Base-by-base conservation (phyloP, 352 stramenopile genomes). In the Phytophthora uliginosa region DNA sequence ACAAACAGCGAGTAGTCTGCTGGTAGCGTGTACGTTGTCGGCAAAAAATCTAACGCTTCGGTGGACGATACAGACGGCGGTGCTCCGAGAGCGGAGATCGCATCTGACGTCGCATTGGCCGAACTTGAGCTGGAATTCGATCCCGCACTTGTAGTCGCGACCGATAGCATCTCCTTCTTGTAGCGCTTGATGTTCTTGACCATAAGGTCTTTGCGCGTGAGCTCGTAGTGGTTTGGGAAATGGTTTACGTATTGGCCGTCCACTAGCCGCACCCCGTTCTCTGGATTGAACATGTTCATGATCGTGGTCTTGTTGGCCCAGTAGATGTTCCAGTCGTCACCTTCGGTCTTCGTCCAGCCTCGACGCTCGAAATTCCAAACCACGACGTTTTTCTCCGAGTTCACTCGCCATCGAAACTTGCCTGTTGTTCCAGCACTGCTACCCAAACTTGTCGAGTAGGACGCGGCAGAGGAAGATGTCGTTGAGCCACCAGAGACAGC, bases 161-260 rank as follows among this genome's bases (percentile, higher is more conserved):
- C 62, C 22, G 48, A 40, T 1, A 76, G 60, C 31, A 83, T 85
- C 36, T 94, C 85, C 50, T 90, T 90, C 69, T 89, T 90, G 81
- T 93, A 93, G 2, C 93, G 83, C 66, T 98, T 98, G 60, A 98
- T 91, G 78, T 98, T 99, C 66, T 99, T 98, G 3, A 98, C 92
- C 89, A 98, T 88, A 1, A 98, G 83, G 40, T 99, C 95, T 64
- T 99, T 98, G 15, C 95, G 84, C 48, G 90, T 98, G 45, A 98
- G 88, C 77, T 97, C 90, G 68, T 95, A 96, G 71, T 98, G 92
- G 75, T 98, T 98, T 12, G 94, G 93, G 63, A 97, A 93, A 63
- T 95, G 88, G 67, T 93, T 93, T n/a, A 95, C 74, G 52, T 92
- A 92, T 69, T 94, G 88, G 0, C 82, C 83, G 38, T 94, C 86